Base-by-base conservation (phyloP, 2,329 filamentous ascomycete species). In the Orbilia ellipsospora region DNA sequence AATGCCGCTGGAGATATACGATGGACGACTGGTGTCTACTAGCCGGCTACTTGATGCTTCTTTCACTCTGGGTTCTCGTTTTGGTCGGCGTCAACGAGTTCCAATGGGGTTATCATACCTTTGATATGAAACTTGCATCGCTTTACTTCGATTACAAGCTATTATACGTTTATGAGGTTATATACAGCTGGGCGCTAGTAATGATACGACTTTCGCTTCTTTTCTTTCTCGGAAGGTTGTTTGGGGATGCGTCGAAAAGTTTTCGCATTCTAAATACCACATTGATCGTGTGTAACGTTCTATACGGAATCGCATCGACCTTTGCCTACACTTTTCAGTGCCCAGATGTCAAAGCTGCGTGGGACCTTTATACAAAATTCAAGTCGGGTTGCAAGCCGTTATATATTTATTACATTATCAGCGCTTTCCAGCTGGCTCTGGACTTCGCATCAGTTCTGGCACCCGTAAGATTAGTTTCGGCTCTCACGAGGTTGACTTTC, bases 281-380 rank as follows among this genome's bases (percentile, higher is more conserved):
- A 15, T 66, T 73, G 50, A 73, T 73, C 55, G 61, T 73, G 45
- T 61, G 54, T 26, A 73, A 73, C 36, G 6, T 73, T n/a, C 1
- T 73, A 2, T 73, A 52, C 40, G 69, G 61, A 1, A 44, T 73
- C 6, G n/a, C 45, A 0, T 54, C 69, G n/a, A 54, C 23, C 0
- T 51, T 73, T 16, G 69, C 61, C 2, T 73, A 73, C 23, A 73
- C 69, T 7, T 73, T 73, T n/a, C 61, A 73, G n/a, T 73, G 69
- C 18, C 23, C 36, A 4, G 50, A 73, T 51, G 40, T 66, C 16
- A 45, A 26, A 2, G 61, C 23, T 2, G 69, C 69, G 23, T 73
- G 69, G 69, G 69, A 73, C 62, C 6, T 73, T 31, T 66, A 73
- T 31, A 31, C 56, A 3, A 73, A 73, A 16, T 66, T 73, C 50